Conservation (phyloP, 2,329 filamentous ascomycete species). For the Falciphora oryzae region DNA sequence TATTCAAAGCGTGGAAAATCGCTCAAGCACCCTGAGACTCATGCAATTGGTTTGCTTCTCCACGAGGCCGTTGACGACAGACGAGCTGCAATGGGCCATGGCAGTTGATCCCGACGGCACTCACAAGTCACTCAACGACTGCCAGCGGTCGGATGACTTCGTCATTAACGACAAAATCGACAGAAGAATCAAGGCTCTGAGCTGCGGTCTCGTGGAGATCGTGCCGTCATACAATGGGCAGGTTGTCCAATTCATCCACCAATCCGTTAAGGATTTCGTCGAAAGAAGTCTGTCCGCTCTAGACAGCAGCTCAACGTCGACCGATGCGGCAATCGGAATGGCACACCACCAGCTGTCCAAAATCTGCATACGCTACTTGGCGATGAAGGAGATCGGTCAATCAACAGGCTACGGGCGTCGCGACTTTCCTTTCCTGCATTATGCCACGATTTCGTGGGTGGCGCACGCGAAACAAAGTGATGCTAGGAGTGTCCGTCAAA, state of each 20-base stretch:
- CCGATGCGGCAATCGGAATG: no score
- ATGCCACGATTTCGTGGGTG: no score
- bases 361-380: no score
- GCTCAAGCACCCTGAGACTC: no score
- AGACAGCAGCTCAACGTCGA: not conserved
- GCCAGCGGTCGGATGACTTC: constrained; percentile 15
- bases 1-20: no score
- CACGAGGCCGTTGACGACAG: constrained; percentile 17
- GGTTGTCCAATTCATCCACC: constrained; percentile 29
- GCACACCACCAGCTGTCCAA: no score
- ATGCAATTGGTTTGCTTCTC: constrained; percentile 30
- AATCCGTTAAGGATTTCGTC: constrained; percentile 27
- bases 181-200: constrained; percentile 19
- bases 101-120: constrained; percentile 18
- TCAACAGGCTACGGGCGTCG: no score
- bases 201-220: constrained; percentile 24
- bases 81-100: constrained; percentile 28
- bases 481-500: no score
- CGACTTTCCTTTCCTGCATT: no score
- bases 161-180: constrained; percentile 15
- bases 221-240: constrained; percentile 4
- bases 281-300: constrained; percentile 15
- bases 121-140: constrained; percentile 18
- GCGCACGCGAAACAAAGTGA: no score
- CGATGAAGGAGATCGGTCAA: no score